Base-by-base conservation (phyloP, 2,329 filamentous ascomycete genomes). In the Tolypocladium nubicola region DNA sequence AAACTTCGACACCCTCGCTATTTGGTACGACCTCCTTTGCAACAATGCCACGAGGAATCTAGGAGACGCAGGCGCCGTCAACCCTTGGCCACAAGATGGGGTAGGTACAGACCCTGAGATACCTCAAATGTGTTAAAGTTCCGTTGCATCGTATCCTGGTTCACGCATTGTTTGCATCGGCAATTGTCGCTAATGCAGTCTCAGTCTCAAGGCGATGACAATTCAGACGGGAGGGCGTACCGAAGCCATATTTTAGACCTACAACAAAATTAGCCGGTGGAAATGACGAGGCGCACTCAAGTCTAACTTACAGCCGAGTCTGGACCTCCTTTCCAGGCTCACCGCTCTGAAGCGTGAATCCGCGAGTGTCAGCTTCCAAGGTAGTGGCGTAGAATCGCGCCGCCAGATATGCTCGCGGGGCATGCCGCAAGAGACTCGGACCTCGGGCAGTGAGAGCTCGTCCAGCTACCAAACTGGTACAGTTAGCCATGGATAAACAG, bases 81-180 rank as follows among this genome's bases (percentile, higher is more conserved):
- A 30, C 30, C 19, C 30, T 16, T 7, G 19, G 8, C 30, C 16
- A 35, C 19, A 5, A n/a, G 35, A 39, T 13, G 9, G 8, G 50
- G 26, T 14, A 41, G n/a, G 16, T 21, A 4, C 50, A 5, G 11
- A 43, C 23, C 6, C 23, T 11, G 26, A 13, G 16, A 33, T 57
- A 76, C 74, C 41, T 68, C 58, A 57, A 75, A 76, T 1, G 73
- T 75, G 43, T 77, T 67, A 58, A 75, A 71, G 56, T 70, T 75
- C 55, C 73, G 66, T 59, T 77, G 75, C 63, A 70, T 66, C 16
- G 75, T 77, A 49, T 74, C 70, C 53, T 70, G 68, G 52, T 77
- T 74, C 19, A 76, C 68, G 54, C 75, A 77, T 52, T 67, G 54
- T 2, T 58, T 63, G 60, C 75, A 77, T n/a, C 71, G 72, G 59